Base-by-base conservation (phyloP, 2,329 filamentous ascomycete species). In the Allantophomopsis cytisporea region DNA sequence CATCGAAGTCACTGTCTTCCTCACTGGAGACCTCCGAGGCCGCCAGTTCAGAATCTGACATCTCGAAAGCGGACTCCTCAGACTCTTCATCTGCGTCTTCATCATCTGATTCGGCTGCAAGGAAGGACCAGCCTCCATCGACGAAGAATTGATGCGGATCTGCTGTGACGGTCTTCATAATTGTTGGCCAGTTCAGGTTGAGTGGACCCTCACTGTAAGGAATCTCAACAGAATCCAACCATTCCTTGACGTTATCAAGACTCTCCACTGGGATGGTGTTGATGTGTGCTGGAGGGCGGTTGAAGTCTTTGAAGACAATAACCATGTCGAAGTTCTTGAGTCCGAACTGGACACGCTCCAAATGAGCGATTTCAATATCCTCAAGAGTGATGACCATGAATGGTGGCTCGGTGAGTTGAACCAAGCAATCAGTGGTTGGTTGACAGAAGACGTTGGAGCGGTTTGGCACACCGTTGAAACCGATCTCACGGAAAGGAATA, bases 301-400 rank as follows among this genome's bases (percentile, higher is more conserved):
- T 76, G 61, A 94, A 96, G 63, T 98, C 91, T 55, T 96, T 96
- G 70, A 94, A 96, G 31, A 98, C 84, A 54, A 96, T 88, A 15
- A 98, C 91, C 60, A 98, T 78, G 62, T 98, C 91, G 59, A 98
- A 98, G 62, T 98, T 98, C 70, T 96, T 95, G 45, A 98, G 71
- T 28, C 91, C 93, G 54, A 98, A 98, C 63, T 89, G 71, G 14
- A 98, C 91, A 65, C 89, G 84, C 61, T 98, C 91, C 43, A 98
- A 67, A 63, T 98, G 91, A 13, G 91, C 91, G 50, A 96, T 75
- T 60, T 98, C 91, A 47, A 98, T 91, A 54, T 98, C 91, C 38
- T 89, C 87, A 28, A 98, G 75, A 0, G 91, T 95, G 48, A 98
- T 71, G 38, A 95, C 91, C 66, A 94, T 82, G 64, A 98, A 98